Base-by-base conservation (phyloP, 2,329 filamentous ascomycete species). In the Cyphellophora attinorum region DNA sequence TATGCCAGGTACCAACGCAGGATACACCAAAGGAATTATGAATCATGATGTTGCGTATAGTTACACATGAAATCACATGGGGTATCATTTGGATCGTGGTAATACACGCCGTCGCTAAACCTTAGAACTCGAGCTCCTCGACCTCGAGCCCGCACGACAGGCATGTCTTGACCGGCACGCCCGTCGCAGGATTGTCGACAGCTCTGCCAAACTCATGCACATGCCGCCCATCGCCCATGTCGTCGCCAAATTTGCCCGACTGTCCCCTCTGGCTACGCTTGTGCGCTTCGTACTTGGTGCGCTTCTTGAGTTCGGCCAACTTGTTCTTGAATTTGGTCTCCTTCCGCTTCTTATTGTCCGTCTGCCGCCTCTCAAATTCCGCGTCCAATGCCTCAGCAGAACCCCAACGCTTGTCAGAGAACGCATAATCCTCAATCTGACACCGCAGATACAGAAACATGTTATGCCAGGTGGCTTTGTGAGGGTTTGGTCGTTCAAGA, bases 371-470 rank as follows among this genome's bases (percentile, higher is more conserved):
- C 57, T 82, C 84, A 50, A 91, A 96, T 60, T 96, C 89, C 4
- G 74, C 84, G 54, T 96, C 91, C 4, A 96, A 63, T 0, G 79
- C 82, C 52, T 91, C 86, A 0, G 83, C 61, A 0, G 81, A 85
- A 0, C 91, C 91, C 91, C 91, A 98, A 62, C 95, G 95, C 45
- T 76, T 77, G 1, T 71, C 59, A 0, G 65, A 76, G 50, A 96
- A 80, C 0, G 89, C 91, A 54, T 95, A 95, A 37, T 86, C 85
- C 54, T 98, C 91, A 2, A 98, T 84, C 54, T 98, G 91, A 41
- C 77, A 93, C 1, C 91, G 81, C 14, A 98, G 68, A 55, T 91
- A 98, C 2, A 98, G 72, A 80, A 94, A 94, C 91, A 98, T 98
- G 65, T 93, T 85, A 58, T 95, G 86, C 85, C 86, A 98, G 39